Evolutionary conservation across 2,329 filamentous ascomycete genomes (phyloP), one percentile per base, ranked within the genome.

Genomic region (Fusarium luffae): DNA sequence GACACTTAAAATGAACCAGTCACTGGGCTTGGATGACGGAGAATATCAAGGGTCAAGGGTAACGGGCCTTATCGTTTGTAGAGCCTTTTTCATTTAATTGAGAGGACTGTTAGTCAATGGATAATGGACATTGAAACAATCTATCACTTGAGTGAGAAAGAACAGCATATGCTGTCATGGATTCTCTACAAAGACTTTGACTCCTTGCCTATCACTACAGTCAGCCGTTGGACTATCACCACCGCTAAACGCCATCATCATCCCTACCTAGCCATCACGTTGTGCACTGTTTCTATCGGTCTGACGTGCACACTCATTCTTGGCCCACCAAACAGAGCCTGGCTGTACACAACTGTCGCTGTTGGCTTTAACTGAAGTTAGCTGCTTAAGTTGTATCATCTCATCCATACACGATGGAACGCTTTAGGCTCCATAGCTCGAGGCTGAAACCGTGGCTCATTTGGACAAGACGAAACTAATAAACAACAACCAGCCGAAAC

Each of bases 401-500:
- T 30, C 41, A 40, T 58, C 48, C 28, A 49, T 43, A 54, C 41
- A 47, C 50, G 63, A 74, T 62, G 63, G 59, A 61, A 63, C 69
- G 50, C 25, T 34, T 37, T 41, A 41, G 57, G 55, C 49, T 70
- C 60, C 72, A 66, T 72, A 63, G 69, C 63, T 51, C 58, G 62
- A 60, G 68, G 62, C 68, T 74, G 73, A 75, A 73, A 74, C 70
- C 68, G 60, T 72, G 70, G 73, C 70, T 75, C 67, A 68, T 71
- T 60, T 62, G 63, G 60, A 51, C 59, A 63, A 47, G 63, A 69
- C 65, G 57, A 69, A 48, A 63, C 69, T 67, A 74, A 62, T 51
- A 40, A 50, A 49, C 28, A 52, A 59, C 23, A 41, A 57, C 40
- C 40, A 55, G 42, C 48, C 46, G 44, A n/a, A 27, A 16, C 37